Percentiles rank a stretch among this genome's conserved stretches.
phyloP scores from a whole-genome alignment of 2,329 filamentous ascomycete genomes.

The Alternaria gansuensis region DNA sequence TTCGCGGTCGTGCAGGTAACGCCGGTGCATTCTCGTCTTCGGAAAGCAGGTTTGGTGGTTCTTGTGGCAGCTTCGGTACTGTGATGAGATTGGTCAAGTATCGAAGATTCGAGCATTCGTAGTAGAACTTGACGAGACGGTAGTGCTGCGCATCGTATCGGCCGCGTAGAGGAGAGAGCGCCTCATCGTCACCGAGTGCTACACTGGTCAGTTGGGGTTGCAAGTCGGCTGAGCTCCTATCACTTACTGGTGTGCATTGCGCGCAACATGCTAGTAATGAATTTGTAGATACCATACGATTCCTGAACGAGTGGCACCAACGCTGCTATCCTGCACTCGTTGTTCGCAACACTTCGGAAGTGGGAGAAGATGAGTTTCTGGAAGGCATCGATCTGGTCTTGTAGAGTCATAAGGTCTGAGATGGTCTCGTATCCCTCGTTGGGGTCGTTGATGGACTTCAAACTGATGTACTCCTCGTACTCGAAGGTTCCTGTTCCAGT shows the following conservation, averaged over 20 bases:
- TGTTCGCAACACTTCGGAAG: constrained; percentile 89
- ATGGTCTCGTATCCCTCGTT: constrained; percentile 98
- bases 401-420: constrained; percentile 91
- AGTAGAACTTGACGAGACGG: constrained; percentile 96
- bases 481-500: constrained; percentile 76
- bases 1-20: constrained; percentile 76
- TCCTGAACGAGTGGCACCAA: constrained; percentile 94
- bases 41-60: constrained; percentile 85
- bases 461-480: constrained; percentile 97
- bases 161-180: constrained; percentile 83
- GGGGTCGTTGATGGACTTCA: constrained; percentile 98
- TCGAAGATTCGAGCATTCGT: constrained; percentile 96
- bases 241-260: constrained; percentile 92
- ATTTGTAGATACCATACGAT: constrained; percentile 99
- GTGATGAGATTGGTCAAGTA: constrained; percentile 97
- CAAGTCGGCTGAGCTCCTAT: not conserved
- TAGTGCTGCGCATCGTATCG: constrained; percentile 97
- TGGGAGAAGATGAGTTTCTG: constrained; percentile 98
- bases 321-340: constrained; percentile 95
- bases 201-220: constrained; percentile 22
- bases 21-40: constrained; percentile 84
- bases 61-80: constrained; percentile 92
- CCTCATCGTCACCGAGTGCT: constrained; percentile 93
- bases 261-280: constrained; percentile 98
- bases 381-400: constrained; percentile 98